Evolutionary conservation across 2,329 filamentous ascomycete genomes (phyloP).

Genomic region (Aspergillus niger): DNA sequence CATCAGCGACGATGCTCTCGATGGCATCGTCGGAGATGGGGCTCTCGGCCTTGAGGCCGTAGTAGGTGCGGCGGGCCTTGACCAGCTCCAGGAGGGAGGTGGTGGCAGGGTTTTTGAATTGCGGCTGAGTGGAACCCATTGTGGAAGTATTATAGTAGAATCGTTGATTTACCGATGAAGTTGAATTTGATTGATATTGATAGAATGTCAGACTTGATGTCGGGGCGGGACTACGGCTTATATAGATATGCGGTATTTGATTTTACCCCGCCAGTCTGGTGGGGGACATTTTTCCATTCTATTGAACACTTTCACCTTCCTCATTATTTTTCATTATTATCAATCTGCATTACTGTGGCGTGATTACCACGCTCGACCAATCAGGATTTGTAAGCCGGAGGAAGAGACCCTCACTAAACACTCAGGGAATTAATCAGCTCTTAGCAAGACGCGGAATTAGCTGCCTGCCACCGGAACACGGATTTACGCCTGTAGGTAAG

Average conservation of each 20-base stretch:
- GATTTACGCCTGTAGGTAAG: too few relatives aligned
- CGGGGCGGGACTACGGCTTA: background rate
- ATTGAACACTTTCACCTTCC: too few relatives aligned
- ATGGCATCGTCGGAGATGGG: constrained; percentile 37
- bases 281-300: background rate
- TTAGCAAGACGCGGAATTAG: constrained; percentile 5
- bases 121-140: constrained; percentile 39
- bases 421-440: background rate
- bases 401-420: too few relatives aligned
- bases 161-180: too few relatives aligned
- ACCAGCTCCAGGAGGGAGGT: constrained; percentile 33
- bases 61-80: constrained; percentile 35
- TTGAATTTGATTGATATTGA: constrained; percentile 18
- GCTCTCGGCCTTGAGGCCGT: constrained; percentile 35
- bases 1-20: constrained; percentile 34
- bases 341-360: background rate
- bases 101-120: constrained; percentile 38
- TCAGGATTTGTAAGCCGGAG: background rate
- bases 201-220: background rate
- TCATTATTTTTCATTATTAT: too few relatives aligned
- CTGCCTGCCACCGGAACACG: too few relatives aligned
- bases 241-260: background rate
- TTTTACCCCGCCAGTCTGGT: background rate
- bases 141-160: constrained; percentile 20
- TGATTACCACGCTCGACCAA: background rate